phyloP scores from a whole-genome alignment of 164 flowering plant species.

The Warburgia ugandensis region DNA sequence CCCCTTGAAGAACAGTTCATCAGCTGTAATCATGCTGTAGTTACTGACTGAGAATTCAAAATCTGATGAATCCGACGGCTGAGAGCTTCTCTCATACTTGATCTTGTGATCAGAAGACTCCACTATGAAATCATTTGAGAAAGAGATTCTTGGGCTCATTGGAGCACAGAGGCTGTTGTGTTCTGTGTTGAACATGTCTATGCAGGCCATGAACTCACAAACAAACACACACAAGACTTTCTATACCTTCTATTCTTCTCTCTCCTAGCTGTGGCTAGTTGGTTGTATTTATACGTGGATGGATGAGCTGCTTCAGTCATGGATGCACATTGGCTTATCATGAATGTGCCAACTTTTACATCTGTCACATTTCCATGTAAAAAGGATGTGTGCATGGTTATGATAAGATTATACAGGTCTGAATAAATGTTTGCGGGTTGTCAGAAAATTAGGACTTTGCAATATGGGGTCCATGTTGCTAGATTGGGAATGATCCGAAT shows the following conservation, averaged over 20 bases:
- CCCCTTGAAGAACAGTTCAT: constrained; percentile 67
- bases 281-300: constrained; percentile 25
- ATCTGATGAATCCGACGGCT: constrained; percentile 57
- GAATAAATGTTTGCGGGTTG: neutral
- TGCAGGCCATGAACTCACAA: constrained; percentile 67
- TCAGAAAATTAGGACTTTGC: no score
- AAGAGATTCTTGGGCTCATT: constrained; percentile 76
- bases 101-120: constrained; percentile 21
- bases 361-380: neutral
- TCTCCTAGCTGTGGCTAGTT: constrained; percentile 15
- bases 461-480: no score
- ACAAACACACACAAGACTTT: constrained; percentile 3
- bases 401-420: neutral
- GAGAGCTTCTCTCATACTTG: constrained; percentile 38
- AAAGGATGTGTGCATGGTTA: no score
- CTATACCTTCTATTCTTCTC: neutral
- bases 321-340: neutral
- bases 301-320: neutral
- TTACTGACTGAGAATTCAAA: constrained; percentile 58
- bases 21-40: constrained; percentile 51
- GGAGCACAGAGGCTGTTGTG: constrained; percentile 34
- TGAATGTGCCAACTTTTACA: constrained; percentile 3
- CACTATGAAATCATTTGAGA: constrained; percentile 68
- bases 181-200: constrained; percentile 62
- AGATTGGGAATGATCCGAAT: no score